Evolutionary conservation across 768 basidiomycete species (phyloP), one percentile per base, ranked within the genome.

Genomic region (Phaeotremella skinneri): DNA sequence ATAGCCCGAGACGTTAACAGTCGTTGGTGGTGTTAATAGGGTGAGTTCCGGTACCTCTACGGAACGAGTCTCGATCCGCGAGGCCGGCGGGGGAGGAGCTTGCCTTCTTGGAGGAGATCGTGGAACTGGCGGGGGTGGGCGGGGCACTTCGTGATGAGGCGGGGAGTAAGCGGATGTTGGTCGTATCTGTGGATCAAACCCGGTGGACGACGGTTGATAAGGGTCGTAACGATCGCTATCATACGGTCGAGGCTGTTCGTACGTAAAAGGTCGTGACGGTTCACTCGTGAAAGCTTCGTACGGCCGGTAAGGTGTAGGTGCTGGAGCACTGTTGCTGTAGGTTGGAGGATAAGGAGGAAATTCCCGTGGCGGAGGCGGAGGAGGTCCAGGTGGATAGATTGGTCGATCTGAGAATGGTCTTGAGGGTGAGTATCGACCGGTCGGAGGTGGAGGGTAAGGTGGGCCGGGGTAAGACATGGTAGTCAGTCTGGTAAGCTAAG

Each of bases 141-240:
- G 37, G 25, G 17, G 30, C 29, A 21, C 13, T 45, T 45, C 43
- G 43, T 45, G 21, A 7, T 43, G 41, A 25, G 52, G 49, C 14
- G 58, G 47, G n/a, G 58, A 31, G 21, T 47, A 56, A 4, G 49
- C 43, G 13, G 34, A 37, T 9, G 58, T 41, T 13, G 52, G 52
- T 6, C 48, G 32, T 14, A 58, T 49, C 4, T 49, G 58, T 5
- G 62, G 34, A n/a, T 64, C 51, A 29, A 62, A 71, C 5, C 60
- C 50, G 25, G 49, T 62, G 5, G 37, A 41, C 1, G 67, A 41
- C 13, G 71, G 71, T 20, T 60, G 63, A 42, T 73, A 68, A 16
- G 71, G 71, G 47, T 73, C 71, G 42, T 73, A 73, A 16, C 52
- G 55, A 27, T 68, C 68, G 20, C 45, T 16, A n/a, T 68, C 66